Evolutionary conservation across 495 filamentous ascomycete genomes (phyloP).

Genomic region (Neurospora sp.): DNA sequence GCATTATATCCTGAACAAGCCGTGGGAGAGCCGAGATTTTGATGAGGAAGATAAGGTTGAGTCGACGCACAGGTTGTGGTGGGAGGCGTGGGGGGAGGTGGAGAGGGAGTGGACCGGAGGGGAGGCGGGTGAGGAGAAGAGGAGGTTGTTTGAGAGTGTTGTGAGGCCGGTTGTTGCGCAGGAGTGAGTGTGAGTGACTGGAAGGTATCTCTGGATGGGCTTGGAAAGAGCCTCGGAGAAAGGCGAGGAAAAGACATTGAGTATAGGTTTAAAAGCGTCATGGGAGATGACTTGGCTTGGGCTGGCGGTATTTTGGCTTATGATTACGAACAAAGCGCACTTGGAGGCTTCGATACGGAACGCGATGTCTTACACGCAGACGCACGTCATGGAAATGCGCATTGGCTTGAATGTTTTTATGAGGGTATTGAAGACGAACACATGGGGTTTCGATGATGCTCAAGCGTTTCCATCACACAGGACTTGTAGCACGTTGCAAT

Average conservation of each 20-base stretch:
- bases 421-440: neutral
- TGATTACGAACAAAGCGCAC: neutral
- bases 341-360: neutral
- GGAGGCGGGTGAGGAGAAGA: constrained; percentile 14
- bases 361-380: neutral
- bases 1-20: constrained; percentile 31
- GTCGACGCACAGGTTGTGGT: constrained; percentile 29
- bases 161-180: constrained; percentile 30
- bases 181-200: constrained; percentile 8
- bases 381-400: neutral
- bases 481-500: neutral
- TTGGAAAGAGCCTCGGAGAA: neutral
- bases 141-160: constrained; percentile 23
- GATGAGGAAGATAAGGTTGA: constrained; percentile 21
- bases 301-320: neutral
- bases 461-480: neutral
- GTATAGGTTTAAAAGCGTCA: neutral
- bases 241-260: neutral
- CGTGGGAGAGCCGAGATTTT: constrained; percentile 27
- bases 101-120: constrained; percentile 26
- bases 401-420: neutral
- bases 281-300: neutral
- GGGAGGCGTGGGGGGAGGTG: constrained; percentile 24
- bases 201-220: neutral
- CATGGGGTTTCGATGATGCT: neutral